Evolutionary conservation across 2,329 filamentous ascomycete genomes (phyloP).

Genomic region (Colletotrichum truncatum): DNA sequence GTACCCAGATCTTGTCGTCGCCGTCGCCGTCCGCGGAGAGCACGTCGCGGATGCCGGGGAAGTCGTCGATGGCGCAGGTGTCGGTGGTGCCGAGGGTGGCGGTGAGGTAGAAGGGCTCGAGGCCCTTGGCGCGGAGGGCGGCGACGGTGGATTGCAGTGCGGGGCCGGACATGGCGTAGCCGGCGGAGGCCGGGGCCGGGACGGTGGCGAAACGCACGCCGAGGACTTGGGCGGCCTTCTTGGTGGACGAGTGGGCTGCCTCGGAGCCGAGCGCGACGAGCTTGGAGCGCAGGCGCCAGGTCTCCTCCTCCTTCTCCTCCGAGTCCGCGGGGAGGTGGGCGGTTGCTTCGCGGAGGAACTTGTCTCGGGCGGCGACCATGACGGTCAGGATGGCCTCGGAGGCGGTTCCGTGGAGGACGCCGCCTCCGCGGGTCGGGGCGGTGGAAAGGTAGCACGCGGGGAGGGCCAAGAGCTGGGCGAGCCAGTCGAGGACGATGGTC

Average conservation of each 20-base stretch:
- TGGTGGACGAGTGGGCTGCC: slow-evolving; percentile 83
- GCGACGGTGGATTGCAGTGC: slow-evolving; percentile 70
- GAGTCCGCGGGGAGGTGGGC: slow-evolving; percentile 57
- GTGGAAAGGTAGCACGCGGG: slow-evolving; percentile 79
- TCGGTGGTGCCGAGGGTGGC: slow-evolving; percentile 87
- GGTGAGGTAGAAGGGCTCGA: slow-evolving; percentile 89
- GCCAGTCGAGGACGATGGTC: slow-evolving; percentile 92
- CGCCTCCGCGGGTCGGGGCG: slow-evolving; percentile 77
- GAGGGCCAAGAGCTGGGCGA: slow-evolving; percentile 78
- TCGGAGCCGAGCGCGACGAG: slow-evolving; percentile 84
- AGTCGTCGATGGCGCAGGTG: slow-evolving; percentile 88
- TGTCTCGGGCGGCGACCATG: slow-evolving; percentile 87
- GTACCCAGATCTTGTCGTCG: slow-evolving; percentile 78
- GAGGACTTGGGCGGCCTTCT: slow-evolving; percentile 87
- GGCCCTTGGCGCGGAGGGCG: slow-evolving; percentile 71
- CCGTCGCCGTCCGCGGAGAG: slow-evolving; percentile 41
- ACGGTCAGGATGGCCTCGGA: slow-evolving; percentile 88
- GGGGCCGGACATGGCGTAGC: slow-evolving; percentile 75
- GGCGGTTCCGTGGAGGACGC: slow-evolving; percentile 93
- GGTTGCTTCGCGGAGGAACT: slow-evolving; percentile 72
- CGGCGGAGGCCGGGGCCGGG: slow-evolving; percentile 67
- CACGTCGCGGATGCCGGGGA: slow-evolving; percentile 70
- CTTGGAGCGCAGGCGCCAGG: slow-evolving; percentile 61
- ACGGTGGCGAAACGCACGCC: slow-evolving; percentile 84
- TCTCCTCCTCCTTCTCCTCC: slow-evolving; percentile 75